A percentile compares a stretch with the other conserved stretches of the same genome.
These are phyloP conservation scores for Populus tremula DNA, from an alignment of 345 rosid species.

Conservation along the genomic window DNA sequence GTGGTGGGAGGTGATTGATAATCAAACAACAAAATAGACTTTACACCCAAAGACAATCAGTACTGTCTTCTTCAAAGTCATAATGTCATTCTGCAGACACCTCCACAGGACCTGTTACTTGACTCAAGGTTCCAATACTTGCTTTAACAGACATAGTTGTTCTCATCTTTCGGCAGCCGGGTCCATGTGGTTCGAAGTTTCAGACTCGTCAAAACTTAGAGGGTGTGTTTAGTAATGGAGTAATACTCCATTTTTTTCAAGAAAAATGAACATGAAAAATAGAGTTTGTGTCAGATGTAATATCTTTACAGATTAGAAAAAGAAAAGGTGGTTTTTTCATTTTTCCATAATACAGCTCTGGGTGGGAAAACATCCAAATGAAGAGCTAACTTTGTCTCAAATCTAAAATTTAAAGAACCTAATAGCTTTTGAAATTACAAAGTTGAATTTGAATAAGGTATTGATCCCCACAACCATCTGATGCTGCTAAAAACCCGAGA, in stretches of 20 bases:
- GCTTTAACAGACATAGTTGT: background rate
- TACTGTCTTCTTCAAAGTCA: background rate
- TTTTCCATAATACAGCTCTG: too few species aligned
- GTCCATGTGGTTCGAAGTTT: background rate
- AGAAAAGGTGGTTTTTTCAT: too few species aligned
- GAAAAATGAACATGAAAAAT: too few species aligned
- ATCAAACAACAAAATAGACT: conserved; percentile 15
- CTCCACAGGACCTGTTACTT: background rate
- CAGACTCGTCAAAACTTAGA: background rate
- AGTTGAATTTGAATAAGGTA: background rate
- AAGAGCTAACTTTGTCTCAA: too few species aligned
- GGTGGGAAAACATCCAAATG: too few species aligned
- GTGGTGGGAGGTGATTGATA: conserved; percentile 17
- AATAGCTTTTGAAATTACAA: background rate
- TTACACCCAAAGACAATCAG: conserved; percentile 1
- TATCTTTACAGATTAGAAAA: too few species aligned
- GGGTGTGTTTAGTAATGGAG: too few species aligned
- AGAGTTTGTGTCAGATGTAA: too few species aligned
- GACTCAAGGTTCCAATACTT: background rate
- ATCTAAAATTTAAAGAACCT: too few species aligned
- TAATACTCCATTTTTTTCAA: too few species aligned
- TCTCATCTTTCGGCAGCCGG: background rate
- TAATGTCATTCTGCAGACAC: background rate
- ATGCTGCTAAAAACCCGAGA: background rate
- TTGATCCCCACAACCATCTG: too few species aligned